These are phyloP conservation scores for Ascochyta pisi DNA, from an alignment of 2,329 filamentous ascomycete genomes.

Conservation along the genomic window DNA sequence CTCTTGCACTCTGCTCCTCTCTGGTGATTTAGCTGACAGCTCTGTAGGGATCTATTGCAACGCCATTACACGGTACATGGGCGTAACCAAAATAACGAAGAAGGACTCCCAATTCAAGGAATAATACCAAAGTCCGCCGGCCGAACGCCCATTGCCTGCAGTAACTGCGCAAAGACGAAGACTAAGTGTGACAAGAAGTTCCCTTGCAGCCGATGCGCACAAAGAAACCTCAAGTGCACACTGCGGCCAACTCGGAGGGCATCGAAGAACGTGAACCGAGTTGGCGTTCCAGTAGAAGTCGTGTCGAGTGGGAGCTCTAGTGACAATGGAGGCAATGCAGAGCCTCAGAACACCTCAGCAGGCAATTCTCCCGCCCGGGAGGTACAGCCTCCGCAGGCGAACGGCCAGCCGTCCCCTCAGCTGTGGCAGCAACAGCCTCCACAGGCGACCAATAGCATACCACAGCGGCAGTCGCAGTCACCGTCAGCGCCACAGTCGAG, in stretches of 20 bases:
- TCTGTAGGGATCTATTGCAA: conserved; percentile 57
- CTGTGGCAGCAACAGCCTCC: conserved; percentile 24
- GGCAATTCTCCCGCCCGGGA: conserved; percentile 46
- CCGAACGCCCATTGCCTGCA: conserved; percentile 60
- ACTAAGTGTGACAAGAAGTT: conserved; percentile 63
- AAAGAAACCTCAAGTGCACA: conserved; percentile 56
- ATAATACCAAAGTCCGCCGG: conserved; percentile 61
- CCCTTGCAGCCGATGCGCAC: conserved; percentile 60
- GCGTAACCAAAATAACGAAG: conserved; percentile 58
- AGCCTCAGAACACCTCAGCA: conserved; percentile 41
- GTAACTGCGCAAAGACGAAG: conserved; percentile 62
- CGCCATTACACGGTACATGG: conserved; percentile 61
- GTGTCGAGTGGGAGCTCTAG: conserved; percentile 42
- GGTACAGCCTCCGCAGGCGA: conserved; percentile 31
- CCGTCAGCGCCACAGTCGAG: conserved; percentile 41
- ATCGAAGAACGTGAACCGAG: conserved; percentile 51
- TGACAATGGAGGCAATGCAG: conserved; percentile 42
- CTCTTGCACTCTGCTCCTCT: conserved; percentile 1
- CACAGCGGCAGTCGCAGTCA: conserved; percentile 41
- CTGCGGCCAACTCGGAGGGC: conserved; percentile 57
- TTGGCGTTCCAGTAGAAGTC: conserved; percentile 32
- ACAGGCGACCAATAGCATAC: conserved; percentile 23
- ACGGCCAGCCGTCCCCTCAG: conserved; percentile 29
- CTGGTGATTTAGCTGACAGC: conserved; percentile 20
- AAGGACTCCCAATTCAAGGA: conserved; percentile 55